Conservation (phyloP, 2,329 filamentous ascomycete species). For the Botrytis pseudocinerea region DNA sequence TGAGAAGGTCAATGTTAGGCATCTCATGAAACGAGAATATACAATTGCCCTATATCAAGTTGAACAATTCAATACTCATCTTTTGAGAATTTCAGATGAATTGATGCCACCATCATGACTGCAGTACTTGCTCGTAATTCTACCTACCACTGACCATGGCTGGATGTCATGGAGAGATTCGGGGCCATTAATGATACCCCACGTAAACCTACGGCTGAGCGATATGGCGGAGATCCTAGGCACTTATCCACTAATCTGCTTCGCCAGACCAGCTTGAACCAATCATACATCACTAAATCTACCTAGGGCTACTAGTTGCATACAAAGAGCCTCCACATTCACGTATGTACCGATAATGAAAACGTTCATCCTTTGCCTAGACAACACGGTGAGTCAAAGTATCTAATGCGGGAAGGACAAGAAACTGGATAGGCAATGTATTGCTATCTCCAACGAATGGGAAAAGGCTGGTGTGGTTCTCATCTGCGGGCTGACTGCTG, state of each 20-base stretch:
- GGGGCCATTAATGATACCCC: neutral
- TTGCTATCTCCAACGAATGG: slow-evolving; percentile 21
- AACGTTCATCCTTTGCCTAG: neutral
- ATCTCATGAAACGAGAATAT: neutral
- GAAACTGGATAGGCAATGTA: neutral
- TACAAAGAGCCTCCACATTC: slow-evolving; percentile 5
- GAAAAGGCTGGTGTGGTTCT: neutral
- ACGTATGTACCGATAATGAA: neutral
- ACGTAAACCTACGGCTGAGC: slow-evolving; percentile 5
- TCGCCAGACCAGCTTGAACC: neutral
- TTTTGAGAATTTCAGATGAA: neutral
- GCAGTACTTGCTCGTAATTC: neutral
- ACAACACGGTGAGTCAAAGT: slow-evolving; percentile 19
- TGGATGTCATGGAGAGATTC: neutral
- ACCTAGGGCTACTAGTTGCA: neutral
- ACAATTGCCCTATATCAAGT: neutral
- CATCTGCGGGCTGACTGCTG: slow-evolving; percentile 21
- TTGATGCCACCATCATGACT: neutral
- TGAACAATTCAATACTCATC: neutral
- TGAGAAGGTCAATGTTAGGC: neutral
- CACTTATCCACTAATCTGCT: neutral
- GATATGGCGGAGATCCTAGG: slow-evolving; percentile 10
- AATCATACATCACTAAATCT: neutral
- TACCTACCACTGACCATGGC: slow-evolving; percentile 7
- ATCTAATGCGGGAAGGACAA: neutral